A percentile compares a stretch with the other conserved stretches of the same genome.
phyloP scores from a whole-genome alignment of 106 monocot species.

The Platanthera zijinensis region DNA sequence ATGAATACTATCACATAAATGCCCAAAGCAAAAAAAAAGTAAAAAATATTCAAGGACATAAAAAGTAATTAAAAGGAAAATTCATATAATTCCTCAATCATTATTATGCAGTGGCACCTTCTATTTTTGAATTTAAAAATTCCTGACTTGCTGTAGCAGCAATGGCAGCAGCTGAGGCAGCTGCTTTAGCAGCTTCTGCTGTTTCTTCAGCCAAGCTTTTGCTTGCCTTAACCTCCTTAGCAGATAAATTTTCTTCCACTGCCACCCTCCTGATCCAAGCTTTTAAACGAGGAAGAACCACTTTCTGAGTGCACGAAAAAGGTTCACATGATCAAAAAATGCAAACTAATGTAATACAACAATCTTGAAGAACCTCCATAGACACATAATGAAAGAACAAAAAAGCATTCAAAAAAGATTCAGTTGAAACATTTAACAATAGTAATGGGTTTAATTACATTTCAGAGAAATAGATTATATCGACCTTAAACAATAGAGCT shows the following conservation, averaged over 20 bases:
- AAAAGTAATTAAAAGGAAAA: background rate
- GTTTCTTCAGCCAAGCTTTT: slow-evolving; percentile 56
- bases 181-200: slow-evolving; percentile 75
- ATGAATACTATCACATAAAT: background rate
- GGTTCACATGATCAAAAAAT: background rate
- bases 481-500: slow-evolving; percentile 78
- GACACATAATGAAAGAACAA: background rate
- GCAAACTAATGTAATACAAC: background rate
- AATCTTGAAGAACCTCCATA: background rate
- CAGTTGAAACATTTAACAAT: background rate
- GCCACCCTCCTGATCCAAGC: slow-evolving; percentile 69
- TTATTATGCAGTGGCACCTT: slow-evolving; percentile 36
- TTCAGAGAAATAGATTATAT: background rate
- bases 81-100: background rate
- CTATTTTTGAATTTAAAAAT: slow-evolving; percentile 53
- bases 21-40: background rate
- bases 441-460: background rate
- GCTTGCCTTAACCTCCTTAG: slow-evolving; percentile 33
- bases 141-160: slow-evolving; percentile 85
- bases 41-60: background rate
- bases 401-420: background rate
- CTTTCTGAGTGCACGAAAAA: slow-evolving; percentile 34
- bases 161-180: slow-evolving; percentile 71
- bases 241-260: slow-evolving; percentile 42
- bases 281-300: slow-evolving; percentile 68